phyloP scores from a whole-genome alignment of 1,284 basidiomycete species.

The Apiotrichum domesticum region DNA sequence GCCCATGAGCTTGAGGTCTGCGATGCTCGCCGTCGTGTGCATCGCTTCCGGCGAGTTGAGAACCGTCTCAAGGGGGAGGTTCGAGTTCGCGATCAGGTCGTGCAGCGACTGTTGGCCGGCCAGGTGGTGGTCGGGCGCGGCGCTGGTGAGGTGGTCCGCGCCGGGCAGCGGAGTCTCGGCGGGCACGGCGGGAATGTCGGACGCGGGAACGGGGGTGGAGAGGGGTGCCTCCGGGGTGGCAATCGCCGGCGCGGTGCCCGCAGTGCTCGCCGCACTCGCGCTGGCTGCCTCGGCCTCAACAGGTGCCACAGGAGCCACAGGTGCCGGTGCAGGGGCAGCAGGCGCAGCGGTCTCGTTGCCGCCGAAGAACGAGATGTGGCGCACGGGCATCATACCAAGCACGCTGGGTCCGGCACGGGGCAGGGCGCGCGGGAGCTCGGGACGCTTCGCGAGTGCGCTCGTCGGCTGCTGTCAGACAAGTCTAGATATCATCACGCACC shows the following conservation, averaged over 20 bases:
- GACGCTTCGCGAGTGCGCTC: conserved; percentile 35
- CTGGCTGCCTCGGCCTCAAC: no score
- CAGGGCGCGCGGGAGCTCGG: conserved; percentile 9
- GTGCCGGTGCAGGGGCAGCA: no score
- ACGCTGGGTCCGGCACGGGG: not conserved
- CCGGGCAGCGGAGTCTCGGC: conserved; percentile 5
- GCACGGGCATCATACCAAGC: conserved; percentile 1
- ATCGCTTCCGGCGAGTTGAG: conserved; percentile 44
- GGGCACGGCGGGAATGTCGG: conserved; percentile 8
- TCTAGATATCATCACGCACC: not conserved
- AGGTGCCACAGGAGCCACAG: no score
- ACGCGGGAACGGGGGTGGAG: conserved; percentile 7
- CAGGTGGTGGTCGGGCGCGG: conserved; percentile 17
- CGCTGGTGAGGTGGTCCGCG: conserved; percentile 12
- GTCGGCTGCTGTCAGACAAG: conserved; percentile 18
- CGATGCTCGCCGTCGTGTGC: conserved; percentile 56
- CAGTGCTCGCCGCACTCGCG: not conserved
- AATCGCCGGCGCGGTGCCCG: not conserved
- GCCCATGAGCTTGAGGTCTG: conserved; percentile 72
- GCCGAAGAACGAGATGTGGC: conserved; percentile 4
- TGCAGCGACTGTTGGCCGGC: conserved; percentile 38
- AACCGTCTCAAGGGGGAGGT: conserved; percentile 35
- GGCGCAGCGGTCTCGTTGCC: not conserved
- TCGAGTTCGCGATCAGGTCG: conserved; percentile 39
- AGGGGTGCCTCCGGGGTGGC: not conserved